These are phyloP conservation scores for Aspergillus sparsus DNA, from an alignment of 495 filamentous ascomycete genomes.

Conservation along the genomic window DNA sequence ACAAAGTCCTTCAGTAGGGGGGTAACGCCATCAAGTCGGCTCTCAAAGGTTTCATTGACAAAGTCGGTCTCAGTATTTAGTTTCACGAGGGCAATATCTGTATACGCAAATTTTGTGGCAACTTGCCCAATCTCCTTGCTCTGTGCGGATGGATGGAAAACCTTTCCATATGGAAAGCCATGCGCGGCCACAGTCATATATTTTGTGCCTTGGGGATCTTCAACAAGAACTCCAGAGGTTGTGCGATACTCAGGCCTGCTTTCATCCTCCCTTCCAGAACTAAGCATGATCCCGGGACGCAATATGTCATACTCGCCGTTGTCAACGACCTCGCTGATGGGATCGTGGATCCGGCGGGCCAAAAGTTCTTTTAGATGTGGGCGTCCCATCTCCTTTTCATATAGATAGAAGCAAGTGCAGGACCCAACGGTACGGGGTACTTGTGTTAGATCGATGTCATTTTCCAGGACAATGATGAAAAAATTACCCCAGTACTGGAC, in stretches of 20 bases:
- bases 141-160: constrained; percentile 4
- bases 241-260: constrained; percentile 1
- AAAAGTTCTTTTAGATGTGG: not conserved
- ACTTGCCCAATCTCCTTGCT: constrained; percentile 11
- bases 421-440: not conserved
- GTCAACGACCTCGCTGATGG: not conserved
- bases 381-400: constrained; percentile 7
- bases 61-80: constrained; percentile 2
- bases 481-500: constrained; percentile 8
- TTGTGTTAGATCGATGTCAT: not conserved
- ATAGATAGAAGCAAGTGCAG: not conserved
- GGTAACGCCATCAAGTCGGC: not conserved
- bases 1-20: not conserved
- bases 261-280: not conserved
- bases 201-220: constrained; percentile 3
- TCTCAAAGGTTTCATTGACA: constrained; percentile 11
- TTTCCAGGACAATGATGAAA: constrained; percentile 6
- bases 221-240: constrained; percentile 17
- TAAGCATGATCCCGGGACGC: constrained; percentile 10
- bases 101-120: constrained; percentile 8
- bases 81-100: constrained; percentile 13
- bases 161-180: constrained; percentile 9
- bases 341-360: not conserved
- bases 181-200: constrained; percentile 15
- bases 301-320: constrained; percentile 1